phyloP scores from a whole-genome alignment of 2,329 filamentous ascomycete genomes.

The Tolypocladium sp. region DNA sequence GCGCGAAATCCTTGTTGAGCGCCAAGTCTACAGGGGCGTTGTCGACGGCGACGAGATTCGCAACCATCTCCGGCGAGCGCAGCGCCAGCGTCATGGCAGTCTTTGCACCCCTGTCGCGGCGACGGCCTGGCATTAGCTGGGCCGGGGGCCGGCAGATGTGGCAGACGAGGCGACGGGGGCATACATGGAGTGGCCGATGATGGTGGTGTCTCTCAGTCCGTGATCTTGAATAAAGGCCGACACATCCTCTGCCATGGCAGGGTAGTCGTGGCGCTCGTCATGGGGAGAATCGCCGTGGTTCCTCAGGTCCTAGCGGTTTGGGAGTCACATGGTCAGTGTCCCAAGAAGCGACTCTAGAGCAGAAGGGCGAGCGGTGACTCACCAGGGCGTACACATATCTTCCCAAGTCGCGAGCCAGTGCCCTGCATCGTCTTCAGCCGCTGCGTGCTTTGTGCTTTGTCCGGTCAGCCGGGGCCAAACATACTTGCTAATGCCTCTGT shows the following conservation, averaged over 20 bases:
- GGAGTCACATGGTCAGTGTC: background rate
- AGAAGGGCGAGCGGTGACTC: slow-evolving; percentile 18
- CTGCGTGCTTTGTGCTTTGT: background rate
- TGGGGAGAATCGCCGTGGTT: slow-evolving; percentile 93
- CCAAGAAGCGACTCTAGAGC: background rate
- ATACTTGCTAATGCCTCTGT: slow-evolving; percentile 89
- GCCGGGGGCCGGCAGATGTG: background rate
- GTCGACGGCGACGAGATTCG: slow-evolving; percentile 73
- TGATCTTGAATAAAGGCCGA: slow-evolving; percentile 68
- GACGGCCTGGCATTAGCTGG: background rate
- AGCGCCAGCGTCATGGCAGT: slow-evolving; percentile 83
- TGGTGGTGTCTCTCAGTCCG: slow-evolving; percentile 56
- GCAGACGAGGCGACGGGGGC: slow-evolving; percentile 9
- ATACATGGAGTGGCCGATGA: slow-evolving; percentile 93
- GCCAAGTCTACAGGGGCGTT: slow-evolving; percentile 81
- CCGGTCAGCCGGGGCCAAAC: slow-evolving; percentile 18
- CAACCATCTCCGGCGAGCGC: slow-evolving; percentile 54
- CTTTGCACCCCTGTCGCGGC: slow-evolving; percentile 68
- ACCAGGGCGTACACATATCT: slow-evolving; percentile 77
- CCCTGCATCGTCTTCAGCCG: slow-evolving; percentile 37
- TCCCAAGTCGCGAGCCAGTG: slow-evolving; percentile 69
- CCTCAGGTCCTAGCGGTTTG: slow-evolving; percentile 59
- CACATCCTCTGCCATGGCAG: slow-evolving; percentile 74
- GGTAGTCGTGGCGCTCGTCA: slow-evolving; percentile 66
- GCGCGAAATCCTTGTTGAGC: slow-evolving; percentile 64